These are phyloP conservation scores for Boletus semigastroideus DNA, from an alignment of 1,284 basidiomycete species.

Conservation along the genomic window DNA sequence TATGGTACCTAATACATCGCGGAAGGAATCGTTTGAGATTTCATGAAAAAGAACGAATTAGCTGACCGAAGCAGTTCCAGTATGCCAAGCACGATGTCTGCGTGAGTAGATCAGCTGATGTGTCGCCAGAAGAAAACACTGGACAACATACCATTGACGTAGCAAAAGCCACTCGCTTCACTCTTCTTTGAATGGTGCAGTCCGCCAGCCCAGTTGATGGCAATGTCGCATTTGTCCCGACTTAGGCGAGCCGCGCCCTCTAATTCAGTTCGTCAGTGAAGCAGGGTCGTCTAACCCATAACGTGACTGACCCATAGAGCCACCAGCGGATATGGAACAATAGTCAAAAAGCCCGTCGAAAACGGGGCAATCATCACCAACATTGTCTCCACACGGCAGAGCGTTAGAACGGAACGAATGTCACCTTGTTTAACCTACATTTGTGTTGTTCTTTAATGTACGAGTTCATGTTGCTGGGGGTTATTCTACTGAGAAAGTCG, in stretches of 20 bases:
- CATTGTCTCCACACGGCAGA: conserved; percentile 57
- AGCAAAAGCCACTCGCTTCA: conserved; percentile 98
- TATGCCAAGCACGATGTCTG: conserved; percentile 96
- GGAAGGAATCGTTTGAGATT: background rate
- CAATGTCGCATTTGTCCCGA: conserved; percentile 97
- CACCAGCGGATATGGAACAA: conserved; percentile 97
- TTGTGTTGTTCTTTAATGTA: conserved; percentile 96
- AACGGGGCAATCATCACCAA: conserved; percentile 96
- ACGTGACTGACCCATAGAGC: conserved; percentile 84
- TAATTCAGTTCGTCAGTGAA: conserved; percentile 33
- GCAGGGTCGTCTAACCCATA: background rate
- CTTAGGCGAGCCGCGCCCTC: conserved; percentile 97
- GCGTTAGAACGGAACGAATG: background rate
- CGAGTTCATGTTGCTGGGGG: conserved; percentile 82
- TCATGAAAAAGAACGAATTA: background rate
- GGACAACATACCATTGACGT: conserved; percentile 80
- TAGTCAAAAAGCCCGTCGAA: conserved; percentile 99
- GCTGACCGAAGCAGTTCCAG: conserved; percentile 84
- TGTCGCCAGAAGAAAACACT: background rate
- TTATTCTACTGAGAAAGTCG: conserved; percentile 84
- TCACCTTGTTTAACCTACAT: conserved; percentile 53
- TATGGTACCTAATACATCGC: conserved; percentile 72
- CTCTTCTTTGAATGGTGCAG: conserved; percentile 99
- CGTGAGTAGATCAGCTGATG: background rate
- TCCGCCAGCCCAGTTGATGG: conserved; percentile 98